Base-by-base conservation (phyloP, 306 rosid species). In the Sophora flavescens region DNA sequence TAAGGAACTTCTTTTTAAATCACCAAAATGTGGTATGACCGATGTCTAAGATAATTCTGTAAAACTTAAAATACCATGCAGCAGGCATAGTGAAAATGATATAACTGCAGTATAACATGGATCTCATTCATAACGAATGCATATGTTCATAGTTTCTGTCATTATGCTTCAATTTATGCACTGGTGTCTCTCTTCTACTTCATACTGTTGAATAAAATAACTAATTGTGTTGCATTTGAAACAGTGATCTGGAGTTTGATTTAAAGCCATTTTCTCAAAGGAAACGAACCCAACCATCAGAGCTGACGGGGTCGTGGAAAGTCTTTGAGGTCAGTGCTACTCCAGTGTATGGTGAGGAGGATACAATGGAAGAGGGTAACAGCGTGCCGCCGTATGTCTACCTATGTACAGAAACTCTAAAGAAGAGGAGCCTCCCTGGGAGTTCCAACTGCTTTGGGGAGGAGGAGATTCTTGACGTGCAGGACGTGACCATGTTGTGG, bases 291-390 rank as follows among this genome's bases (percentile, higher is more conserved):
- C 83, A 74, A 30, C 95, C 93, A 57, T 84, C 86, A 0, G 96
- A 95, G 81, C 82, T 95, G 63, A 70, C 80, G 6, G 98, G 98
- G 18, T 90, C 93, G 2, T 95, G 98, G 98, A 95, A 92, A 86
- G 96, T 90, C 63, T 95, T 90, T 16, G 96, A 95, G 79, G 87
- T 95, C 33, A 88, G 93, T 15, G 96, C 92, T 0, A 95, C 92
- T 28, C 98, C 98, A 0, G 80, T 92, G 11, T 90, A 80, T 16
- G 87, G 81, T 0, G 97, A 91, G 33, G 94, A 84, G 36, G 32
- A 57, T 7, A 41, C 0, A 0, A 30, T 2, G 8, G 91, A 82
- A 61, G 87, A 77, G 63, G 60, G 73, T 15, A 65, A 60, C 0
- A 67, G n/a, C 7, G 39, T 80, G 30, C 86, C 81, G 30, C 86